phyloP scores from a whole-genome alignment of 371 early-diverging fungal species.

The Conidiobolus incongruus region DNA sequence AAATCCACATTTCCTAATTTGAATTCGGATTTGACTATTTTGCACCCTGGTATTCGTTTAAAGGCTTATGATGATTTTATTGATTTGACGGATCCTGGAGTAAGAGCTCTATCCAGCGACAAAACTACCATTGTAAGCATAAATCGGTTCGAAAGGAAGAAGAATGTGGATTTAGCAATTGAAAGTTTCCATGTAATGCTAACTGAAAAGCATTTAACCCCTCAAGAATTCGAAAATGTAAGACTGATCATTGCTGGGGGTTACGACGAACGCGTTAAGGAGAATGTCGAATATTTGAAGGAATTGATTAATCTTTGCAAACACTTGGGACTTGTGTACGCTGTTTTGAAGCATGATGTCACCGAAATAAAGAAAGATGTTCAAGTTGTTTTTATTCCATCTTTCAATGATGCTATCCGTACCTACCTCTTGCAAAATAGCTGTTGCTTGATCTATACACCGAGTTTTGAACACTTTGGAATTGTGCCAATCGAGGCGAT shows the following conservation, averaged over 20 bases:
- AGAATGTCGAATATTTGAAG: constrained; percentile 63
- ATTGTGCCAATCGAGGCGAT: constrained; percentile 93
- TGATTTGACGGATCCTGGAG: too few relatives aligned
- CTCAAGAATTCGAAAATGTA: constrained; percentile 13
- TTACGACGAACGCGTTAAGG: constrained; percentile 57
- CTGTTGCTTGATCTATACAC: constrained; percentile 65
- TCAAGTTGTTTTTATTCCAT: constrained; percentile 68
- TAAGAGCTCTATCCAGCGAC: constrained; percentile 9
- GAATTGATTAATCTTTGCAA: constrained; percentile 39
- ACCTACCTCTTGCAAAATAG: constrained; percentile 40
- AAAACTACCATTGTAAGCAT: constrained; percentile 37
- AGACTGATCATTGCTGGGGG: constrained; percentile 71
- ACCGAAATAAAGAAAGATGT: constrained; percentile 13
- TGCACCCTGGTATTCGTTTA: constrained; percentile 61
- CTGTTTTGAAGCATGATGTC: constrained; percentile 7
- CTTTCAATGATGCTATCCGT: constrained; percentile 64
- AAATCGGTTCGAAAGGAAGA: constrained; percentile 90
- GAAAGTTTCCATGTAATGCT: constrained; percentile 37
- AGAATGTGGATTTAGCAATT: constrained; percentile 67
- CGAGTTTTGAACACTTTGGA: constrained; percentile 85
- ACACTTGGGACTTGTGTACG: constrained; percentile 11
- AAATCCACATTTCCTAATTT: constrained; percentile 38
- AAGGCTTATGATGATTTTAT: background rate
- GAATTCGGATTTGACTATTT: constrained; percentile 28
- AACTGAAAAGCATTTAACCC: constrained; percentile 6